Evolutionary conservation across 2,329 filamentous ascomycete genomes (phyloP), one percentile per base, ranked within the genome.

Genomic region (Botrytis aclada): DNA sequence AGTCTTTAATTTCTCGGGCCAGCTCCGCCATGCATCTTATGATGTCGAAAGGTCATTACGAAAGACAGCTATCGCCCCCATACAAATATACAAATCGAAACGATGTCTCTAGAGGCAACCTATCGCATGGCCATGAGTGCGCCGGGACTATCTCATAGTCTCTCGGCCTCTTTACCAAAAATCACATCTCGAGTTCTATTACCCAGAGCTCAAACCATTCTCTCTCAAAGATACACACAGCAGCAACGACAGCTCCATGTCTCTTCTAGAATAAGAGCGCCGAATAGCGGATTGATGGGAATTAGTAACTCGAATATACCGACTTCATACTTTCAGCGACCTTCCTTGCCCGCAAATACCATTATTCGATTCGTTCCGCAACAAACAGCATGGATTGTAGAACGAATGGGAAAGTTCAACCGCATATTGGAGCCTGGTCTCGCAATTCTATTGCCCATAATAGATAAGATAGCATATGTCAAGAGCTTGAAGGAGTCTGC

Each of bases 331-430:
- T 97, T 97, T 83, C 91, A 92, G 81, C 88, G 88, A 76, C 85
- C 87, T 20, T 86, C 88, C 34, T 87, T 98, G 70, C 96, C 96
- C 41, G 93, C 95, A 78, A 99, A 99, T 84, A 99, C 96, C 6
- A 86, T 99, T 75, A 86, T 99, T 79, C 93, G 95, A 74, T 99
- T 98, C 83, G 96, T 99, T 60, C 96, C 96, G n/a, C 96, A 99
- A 84, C 96, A 99, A 86, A 98, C 95, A 79, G 96, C 96, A 82
- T 99, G 96, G 96, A 95, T 99, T 74, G 96, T 99, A 73, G 96
- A 99, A 88, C 95, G 96, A 81, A 99, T 99, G 96, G 96, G 96
- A 80, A 96, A 95, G 84, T 99, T 97, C 85, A 92, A 93, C 84
- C 89, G 95, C 74, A 98, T 99, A 80, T 86, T 99, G 69, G 89